Conservation (phyloP, 805 yeast genomes). For the Barnettozyma sucrosica region DNA sequence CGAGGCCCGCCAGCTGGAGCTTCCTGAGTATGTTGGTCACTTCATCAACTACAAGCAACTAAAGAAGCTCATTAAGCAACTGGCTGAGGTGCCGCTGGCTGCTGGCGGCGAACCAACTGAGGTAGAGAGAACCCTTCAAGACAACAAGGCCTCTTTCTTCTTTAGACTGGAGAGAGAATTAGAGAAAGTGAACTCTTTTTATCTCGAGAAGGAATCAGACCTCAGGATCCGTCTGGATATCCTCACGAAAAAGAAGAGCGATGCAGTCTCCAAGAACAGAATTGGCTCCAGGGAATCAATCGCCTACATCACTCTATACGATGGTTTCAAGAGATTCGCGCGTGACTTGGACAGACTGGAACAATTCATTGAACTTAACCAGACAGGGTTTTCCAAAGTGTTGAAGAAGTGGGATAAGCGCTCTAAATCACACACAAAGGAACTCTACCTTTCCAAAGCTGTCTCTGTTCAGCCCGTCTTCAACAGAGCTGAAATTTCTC, state of each 20-base stretch:
- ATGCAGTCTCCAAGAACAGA: slow-evolving; percentile 37
- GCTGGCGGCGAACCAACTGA: slow-evolving; percentile 5
- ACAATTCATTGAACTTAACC: slow-evolving; percentile 91
- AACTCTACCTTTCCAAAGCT: slow-evolving; percentile 83
- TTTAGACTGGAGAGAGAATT: slow-evolving; percentile 90
- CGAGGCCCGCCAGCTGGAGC: slow-evolving; percentile 88
- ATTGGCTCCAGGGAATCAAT: slow-evolving; percentile 59
- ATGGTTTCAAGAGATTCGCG: slow-evolving; percentile 83
- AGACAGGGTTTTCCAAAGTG: slow-evolving; percentile 92
- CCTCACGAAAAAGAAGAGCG: slow-evolving; percentile 63
- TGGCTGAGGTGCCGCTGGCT: slow-evolving; percentile 43
- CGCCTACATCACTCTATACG: slow-evolving; percentile 75
- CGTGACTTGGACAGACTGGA: slow-evolving; percentile 84
- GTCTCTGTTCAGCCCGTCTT: slow-evolving; percentile 96
- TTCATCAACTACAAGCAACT: slow-evolving; percentile 93
- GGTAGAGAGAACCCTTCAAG: slow-evolving; percentile 59
- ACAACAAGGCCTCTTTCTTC: slow-evolving; percentile 81
- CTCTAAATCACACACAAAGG: slow-evolving; percentile 91
- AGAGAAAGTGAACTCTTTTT: slow-evolving; percentile 91
- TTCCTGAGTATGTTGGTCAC: slow-evolving; percentile 91
- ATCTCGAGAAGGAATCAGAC: slow-evolving; percentile 86
- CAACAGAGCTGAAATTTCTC: slow-evolving; percentile 81
- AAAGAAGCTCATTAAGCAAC: slow-evolving; percentile 43
- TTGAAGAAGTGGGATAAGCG: slow-evolving; percentile 98
- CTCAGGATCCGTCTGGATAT: slow-evolving; percentile 74